Conservation (phyloP, 345 rosid species). For the Microthlaspi erraticum region DNA sequence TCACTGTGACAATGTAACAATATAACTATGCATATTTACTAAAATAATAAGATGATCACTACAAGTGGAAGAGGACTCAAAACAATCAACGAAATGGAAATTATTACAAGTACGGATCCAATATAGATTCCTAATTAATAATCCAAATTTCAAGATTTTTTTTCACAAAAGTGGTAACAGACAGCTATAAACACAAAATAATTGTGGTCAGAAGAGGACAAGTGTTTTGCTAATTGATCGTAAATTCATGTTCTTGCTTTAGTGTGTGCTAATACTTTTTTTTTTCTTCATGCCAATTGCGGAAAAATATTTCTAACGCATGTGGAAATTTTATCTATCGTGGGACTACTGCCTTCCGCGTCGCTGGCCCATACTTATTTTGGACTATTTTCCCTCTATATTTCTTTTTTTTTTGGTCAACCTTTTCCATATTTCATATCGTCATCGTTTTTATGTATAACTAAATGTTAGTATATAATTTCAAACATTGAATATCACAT, state of each 20-base stretch:
- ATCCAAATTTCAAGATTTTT: background rate
- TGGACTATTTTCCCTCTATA: background rate
- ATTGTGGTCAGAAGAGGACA: background rate
- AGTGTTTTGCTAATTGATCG: background rate
- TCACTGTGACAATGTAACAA: too few species aligned
- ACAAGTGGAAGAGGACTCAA: background rate
- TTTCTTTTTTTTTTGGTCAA: too few species aligned
- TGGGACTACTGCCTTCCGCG: constrained; percentile 16
- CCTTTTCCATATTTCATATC: background rate
- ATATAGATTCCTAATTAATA: background rate
- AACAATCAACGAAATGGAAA: background rate
- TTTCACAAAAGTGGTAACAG: background rate
- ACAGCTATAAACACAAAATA: constrained; percentile 3
- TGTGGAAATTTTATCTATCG: background rate
- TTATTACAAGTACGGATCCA: background rate
- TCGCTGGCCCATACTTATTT: constrained; percentile 29
- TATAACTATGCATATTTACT: background rate
- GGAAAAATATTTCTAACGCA: background rate
- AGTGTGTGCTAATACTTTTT: too few species aligned
- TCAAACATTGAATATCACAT: background rate
- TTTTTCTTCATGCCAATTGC: background rate
- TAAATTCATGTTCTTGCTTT: background rate
- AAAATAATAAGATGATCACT: background rate
- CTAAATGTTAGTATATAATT: background rate
- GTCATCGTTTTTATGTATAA: background rate